These are phyloP conservation scores for Phialophora expanda DNA, from an alignment of 2,329 filamentous ascomycete genomes.

Conservation along the genomic window DNA sequence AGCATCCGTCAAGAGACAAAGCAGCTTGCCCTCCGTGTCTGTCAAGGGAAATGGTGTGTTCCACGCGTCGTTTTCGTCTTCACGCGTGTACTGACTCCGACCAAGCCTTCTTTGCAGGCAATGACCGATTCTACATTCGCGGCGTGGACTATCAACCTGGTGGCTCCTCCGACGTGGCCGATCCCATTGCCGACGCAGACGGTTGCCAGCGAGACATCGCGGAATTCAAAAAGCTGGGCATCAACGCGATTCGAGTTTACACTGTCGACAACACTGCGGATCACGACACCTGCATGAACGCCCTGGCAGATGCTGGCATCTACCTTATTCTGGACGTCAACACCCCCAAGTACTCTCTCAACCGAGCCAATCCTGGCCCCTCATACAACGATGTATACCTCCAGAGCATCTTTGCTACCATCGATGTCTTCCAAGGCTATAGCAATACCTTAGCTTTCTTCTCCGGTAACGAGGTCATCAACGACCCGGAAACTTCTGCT, in stretches of 20 bases:
- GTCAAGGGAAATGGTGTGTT: constrained; percentile 65
- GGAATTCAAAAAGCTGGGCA: constrained; percentile 80
- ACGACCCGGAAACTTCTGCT: constrained; percentile 68
- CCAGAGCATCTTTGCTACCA: constrained; percentile 83
- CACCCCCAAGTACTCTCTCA: constrained; percentile 86
- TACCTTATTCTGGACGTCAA: constrained; percentile 93
- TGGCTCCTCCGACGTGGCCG: constrained; percentile 66
- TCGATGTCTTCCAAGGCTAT: constrained; percentile 82
- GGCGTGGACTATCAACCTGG: constrained; percentile 69
- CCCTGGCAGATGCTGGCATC: constrained; percentile 81
- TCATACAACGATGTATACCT: constrained; percentile 91
- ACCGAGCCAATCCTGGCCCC: constrained; percentile 70
- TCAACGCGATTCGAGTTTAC: constrained; percentile 94
- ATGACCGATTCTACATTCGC: constrained; percentile 61
- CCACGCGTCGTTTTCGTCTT: not conserved
- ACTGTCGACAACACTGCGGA: constrained; percentile 82
- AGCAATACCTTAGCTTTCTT: constrained; percentile 87
- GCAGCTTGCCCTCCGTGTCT: constrained; percentile 60
- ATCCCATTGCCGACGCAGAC: constrained; percentile 74
- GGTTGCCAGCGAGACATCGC: constrained; percentile 79
- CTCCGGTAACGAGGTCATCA: constrained; percentile 81
- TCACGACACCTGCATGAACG: constrained; percentile 85
- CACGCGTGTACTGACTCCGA: constrained; percentile 37
- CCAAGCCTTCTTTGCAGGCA: constrained; percentile 66
- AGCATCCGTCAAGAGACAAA: constrained; percentile 48